A percentile compares a stretch with the other conserved stretches of the same genome.
Conservation (phyloP, 1,284 basidiomycete species). For the Heterobasidion annosum region DNA sequence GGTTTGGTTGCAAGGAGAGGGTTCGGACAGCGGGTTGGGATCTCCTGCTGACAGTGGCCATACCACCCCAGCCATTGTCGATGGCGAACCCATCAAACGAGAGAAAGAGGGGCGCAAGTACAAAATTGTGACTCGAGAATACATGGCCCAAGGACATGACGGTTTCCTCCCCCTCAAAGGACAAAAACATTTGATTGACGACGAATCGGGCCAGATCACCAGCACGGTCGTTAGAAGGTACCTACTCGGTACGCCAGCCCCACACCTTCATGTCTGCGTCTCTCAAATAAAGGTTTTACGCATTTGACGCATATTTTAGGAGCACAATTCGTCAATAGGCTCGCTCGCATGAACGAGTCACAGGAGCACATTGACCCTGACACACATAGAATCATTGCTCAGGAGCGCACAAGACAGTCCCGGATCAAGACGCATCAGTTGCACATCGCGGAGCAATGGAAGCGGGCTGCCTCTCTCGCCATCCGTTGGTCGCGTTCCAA, state of each 20-base stretch:
- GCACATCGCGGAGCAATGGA: conserved; percentile 35
- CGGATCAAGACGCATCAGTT: conserved; percentile 11
- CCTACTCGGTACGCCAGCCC: conserved; percentile 56
- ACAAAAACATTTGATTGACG: conserved; percentile 68
- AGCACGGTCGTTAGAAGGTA: conserved; percentile 80
- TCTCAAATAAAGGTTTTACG: background rate
- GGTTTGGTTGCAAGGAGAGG: conserved; percentile 55
- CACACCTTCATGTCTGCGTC: background rate
- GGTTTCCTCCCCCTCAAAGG: conserved; percentile 70
- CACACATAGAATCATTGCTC: conserved; percentile 30
- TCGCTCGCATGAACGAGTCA: conserved; percentile 9
- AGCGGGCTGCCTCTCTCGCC: conserved; percentile 32
- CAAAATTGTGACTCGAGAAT: conserved; percentile 70
- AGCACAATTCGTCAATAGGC: conserved; percentile 46
- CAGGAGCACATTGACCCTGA: conserved; percentile 9
- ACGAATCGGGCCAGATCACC: conserved; percentile 80
- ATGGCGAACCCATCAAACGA: conserved; percentile 47
- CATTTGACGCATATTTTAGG: conserved; percentile 27
- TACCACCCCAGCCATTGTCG: conserved; percentile 26
- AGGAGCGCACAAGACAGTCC: conserved; percentile 7
- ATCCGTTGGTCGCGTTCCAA: conserved; percentile 39
- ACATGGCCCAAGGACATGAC: conserved; percentile 74
- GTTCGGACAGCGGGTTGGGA: conserved; percentile 19
- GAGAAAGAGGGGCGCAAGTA: conserved; percentile 54
- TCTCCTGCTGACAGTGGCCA: conserved; percentile 24